Base-by-base conservation (phyloP, 345 rosid species). In the Salix suchowensis region DNA sequence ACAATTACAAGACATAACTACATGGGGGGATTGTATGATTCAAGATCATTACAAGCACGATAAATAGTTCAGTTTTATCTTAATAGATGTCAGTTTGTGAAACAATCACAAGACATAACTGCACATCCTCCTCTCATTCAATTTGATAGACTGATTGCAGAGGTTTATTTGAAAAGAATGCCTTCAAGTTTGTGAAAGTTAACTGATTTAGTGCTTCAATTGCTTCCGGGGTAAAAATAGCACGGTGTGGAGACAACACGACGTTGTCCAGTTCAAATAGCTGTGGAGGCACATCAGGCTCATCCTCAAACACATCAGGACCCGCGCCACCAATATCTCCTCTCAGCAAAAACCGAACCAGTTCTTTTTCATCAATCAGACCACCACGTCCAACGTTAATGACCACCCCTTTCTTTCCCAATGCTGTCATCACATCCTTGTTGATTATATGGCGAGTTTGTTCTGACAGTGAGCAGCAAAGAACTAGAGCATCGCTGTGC, bases 231-330 rank as follows among this genome's bases (percentile, higher is more conserved):
- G 76, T 75, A 4, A 65, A 16, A 19, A 71, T 61, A 37, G 79
- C 82, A 21, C 9, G 7, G 37, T 80, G 82, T 18, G 82, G 79
- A 14, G 79, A 70, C 44, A 80, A 30, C 58, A 80, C 82, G 1
- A 80, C 82, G 18, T 80, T 75, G 19, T 75, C 76, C 44, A 80
- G 66, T 40, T 30, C 71, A 32, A 36, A 40, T 24, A 80, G 72
- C 23, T 74, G 68, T 23, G 46, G 18, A 2, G 79, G 82, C 64
- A 75, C 79, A 21, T 40, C 6, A 26, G 82, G 79, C 68, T 80
- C 82, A 26, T 75, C 39, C 72, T 75, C 79, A 65, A 75, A 80
- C 72, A 80, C 79, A 71, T 80, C 82, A 37, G 75, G 79, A 9
- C 82, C 82, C 8, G 82, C 82, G 2, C 82, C 82, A 16, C 71